These are phyloP conservation scores for Alternaria metachromatica DNA, from an alignment of 2,329 filamentous ascomycete species.

Conservation along the genomic window DNA sequence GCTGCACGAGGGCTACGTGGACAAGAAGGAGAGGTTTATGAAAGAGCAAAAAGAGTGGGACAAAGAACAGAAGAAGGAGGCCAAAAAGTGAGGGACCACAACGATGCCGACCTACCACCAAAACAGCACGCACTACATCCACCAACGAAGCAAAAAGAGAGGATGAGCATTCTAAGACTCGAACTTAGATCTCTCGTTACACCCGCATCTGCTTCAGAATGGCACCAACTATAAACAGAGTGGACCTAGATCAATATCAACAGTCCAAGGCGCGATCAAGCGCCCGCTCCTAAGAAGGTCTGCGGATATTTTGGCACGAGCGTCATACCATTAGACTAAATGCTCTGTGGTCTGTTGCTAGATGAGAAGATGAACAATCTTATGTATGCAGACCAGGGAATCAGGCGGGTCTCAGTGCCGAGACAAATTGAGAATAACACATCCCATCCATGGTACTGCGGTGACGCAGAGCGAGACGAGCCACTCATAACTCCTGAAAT, in stretches of 20 bases:
- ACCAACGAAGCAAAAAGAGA: not conserved
- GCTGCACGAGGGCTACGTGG: conserved; percentile 54
- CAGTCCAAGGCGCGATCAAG: not conserved
- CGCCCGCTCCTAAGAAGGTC: not conserved
- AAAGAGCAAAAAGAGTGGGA: conserved; percentile 57
- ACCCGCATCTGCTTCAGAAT: not conserved
- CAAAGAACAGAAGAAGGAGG: conserved; percentile 24
- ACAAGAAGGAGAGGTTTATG: conserved; percentile 56
- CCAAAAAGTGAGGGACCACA: not conserved
- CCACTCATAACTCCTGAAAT: no score
- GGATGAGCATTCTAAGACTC: not conserved
- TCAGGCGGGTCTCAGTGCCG: not conserved
- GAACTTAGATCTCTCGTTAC: conserved; percentile 2
- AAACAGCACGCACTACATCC: not conserved
- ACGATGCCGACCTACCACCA: not conserved
- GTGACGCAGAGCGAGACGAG: no score
- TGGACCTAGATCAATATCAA: not conserved
- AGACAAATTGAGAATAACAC: not conserved
- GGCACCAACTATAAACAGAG: not conserved
- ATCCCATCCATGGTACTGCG: no score
- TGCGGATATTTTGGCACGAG: not conserved
- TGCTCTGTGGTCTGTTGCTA: not conserved
- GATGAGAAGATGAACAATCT: not conserved
- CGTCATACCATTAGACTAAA: not conserved
- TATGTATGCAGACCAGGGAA: not conserved